Evolutionary conservation across 225 moss, liverwort and hornwort species (phyloP), one percentile per base, ranked within the genome.

Genomic region (Sphagnum contortum): DNA sequence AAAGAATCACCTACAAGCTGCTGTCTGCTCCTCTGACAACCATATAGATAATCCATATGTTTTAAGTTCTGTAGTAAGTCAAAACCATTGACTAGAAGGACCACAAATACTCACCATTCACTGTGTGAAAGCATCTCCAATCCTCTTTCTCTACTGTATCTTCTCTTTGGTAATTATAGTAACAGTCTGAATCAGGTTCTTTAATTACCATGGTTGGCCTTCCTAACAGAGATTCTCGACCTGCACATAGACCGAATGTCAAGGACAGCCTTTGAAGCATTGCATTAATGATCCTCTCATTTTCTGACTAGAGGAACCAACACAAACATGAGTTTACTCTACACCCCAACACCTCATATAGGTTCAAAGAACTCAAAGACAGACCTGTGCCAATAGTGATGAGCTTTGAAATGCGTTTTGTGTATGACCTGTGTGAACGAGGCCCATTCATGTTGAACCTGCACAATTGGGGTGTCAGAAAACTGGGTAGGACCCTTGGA

Each of bases 401-500:
- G 66, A 87, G 64, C 65, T 87, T 90, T 47, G 75, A 79, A 50
- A 88, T 68, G 55, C 81, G 70, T 57, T 76, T 81, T 65, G 87
- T 69, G 71, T 81, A 75, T 11, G 73, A 62, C 62, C 87, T 63
- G 47, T 76, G 80, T 51, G 61, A 71, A 50, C 87, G 73, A 68
- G 76, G 87, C 60, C 90, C 83, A 70, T 82, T 90, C 54, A 85
- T 78, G 71, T 82, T 82, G 71, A 90, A 90, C 75, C 87, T 90
- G 74, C 66, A 52, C 52, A 52, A 52, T 29, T 29, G 29, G 29
- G 29, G 29, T 13, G 57, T 48, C 44, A 58, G 46, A 3, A 51
- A 54, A 68, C 1, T 5, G 2, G 7, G 3, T 29, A 29, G 29
- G 29, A 29, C 29, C 29, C 29, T 29, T 29, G 29, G 29, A 29